These are phyloP conservation scores for Tripidium arundinaceum DNA, from an alignment of 202 grass and related monocot species.

Conservation along the genomic window DNA sequence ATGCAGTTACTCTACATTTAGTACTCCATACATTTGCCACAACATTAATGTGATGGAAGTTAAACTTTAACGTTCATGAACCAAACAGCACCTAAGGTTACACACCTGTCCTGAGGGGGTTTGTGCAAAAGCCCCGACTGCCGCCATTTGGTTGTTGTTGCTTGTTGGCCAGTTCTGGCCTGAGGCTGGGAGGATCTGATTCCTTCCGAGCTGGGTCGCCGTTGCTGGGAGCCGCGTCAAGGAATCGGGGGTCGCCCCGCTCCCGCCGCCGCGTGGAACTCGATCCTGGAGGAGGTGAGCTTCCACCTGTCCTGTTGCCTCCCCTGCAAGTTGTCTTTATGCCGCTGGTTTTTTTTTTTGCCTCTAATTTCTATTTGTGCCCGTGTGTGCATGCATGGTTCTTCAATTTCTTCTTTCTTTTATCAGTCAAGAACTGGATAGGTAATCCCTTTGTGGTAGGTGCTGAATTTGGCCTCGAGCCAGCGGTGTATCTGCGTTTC, in stretches of 20 bases:
- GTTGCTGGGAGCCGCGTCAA: not conserved
- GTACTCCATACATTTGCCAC: too few relatives aligned
- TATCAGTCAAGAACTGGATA: not conserved
- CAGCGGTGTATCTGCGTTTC: not conserved
- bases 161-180: too few relatives aligned
- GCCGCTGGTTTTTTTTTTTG: not conserved
- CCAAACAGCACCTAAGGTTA: too few relatives aligned
- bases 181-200: not conserved
- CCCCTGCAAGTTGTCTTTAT: not conserved
- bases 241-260: not conserved
- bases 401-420: not conserved
- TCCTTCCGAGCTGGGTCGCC: not conserved
- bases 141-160: too few relatives aligned
- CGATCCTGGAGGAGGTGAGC: slow-evolving; percentile 16
- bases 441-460: not conserved
- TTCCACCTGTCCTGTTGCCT: not conserved
- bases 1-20: too few relatives aligned
- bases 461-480: not conserved
- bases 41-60: too few relatives aligned
- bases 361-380: not conserved
- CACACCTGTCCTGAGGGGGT: too few relatives aligned
- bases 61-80: too few relatives aligned
- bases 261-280: not conserved
- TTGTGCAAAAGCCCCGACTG: too few relatives aligned
- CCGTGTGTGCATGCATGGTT: not conserved